Evolutionary conservation across 345 rosid genomes (phyloP), one percentile per base, ranked within the genome.

Genomic region (Nasturtium officinale): DNA sequence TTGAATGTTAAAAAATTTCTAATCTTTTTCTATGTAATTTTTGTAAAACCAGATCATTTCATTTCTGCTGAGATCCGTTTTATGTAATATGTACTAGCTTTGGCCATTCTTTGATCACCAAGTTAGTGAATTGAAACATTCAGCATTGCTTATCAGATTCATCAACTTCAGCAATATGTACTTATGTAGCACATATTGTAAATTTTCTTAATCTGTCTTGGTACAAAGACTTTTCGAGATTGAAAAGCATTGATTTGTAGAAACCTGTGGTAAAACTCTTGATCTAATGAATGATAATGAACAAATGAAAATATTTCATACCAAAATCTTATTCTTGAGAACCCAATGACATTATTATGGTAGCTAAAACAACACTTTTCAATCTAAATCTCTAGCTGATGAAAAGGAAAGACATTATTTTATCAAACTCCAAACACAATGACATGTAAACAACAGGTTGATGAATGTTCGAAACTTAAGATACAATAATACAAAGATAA

Each of bases 11-110:
- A 8, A 35, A 11, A 6, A 23, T 48, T 45, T 64, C 47, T 40
- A 4, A 51, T 71, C 5, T 62, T 53, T 53, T 9, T 63, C 57
- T 33, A 55, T 73, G 77, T 55, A 43, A 26, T 43, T 42, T 73
- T 8, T 43, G 32, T 30, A 63, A 54, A 9, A 54, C 65, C 28
- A 30, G 54, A 38, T 15, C n/a, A 15, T 72, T 67, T 42, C 7
- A 9, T 37, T 65, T 69, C 17, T 16, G 16, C 12, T 72, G 42
- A 51, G 75, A 50, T 71, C 37, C 20, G 20, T 29, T 55, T 54
- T 23, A 52, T 52, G 1, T 25, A 23, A 11, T 52, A 23, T 23
- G 16, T 52, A 52, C 30, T 3, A 11, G 56, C 56, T 52, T 52
- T 52, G 23, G 30, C 56, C 56, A 23, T 52, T 15, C 35, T 53